These are phyloP conservation scores for Coemansia interrupta DNA, from an alignment of 192 early-diverging fungal species.

Conservation along the genomic window DNA sequence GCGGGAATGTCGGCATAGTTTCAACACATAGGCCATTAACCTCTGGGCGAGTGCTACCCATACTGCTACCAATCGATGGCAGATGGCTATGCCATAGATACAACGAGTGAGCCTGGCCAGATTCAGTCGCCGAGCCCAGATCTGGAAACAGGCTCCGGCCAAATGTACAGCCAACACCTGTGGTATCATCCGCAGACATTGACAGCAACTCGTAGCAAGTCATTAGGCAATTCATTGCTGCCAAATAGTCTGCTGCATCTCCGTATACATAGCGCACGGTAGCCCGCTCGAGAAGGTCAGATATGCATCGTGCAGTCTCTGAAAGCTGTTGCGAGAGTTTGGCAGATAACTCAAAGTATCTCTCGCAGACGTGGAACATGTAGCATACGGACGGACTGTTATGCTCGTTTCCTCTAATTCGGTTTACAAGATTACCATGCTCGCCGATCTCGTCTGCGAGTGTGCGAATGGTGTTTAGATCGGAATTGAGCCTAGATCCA, in stretches of 20 bases:
- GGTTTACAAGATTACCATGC: background rate
- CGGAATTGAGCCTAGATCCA: conserved; percentile 4
- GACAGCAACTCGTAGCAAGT: background rate
- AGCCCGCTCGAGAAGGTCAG: too few species aligned
- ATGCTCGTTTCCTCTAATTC: conserved; percentile 1
- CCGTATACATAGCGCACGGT: too few species aligned
- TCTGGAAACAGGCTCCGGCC: conserved; percentile 7
- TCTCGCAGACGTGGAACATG: conserved; percentile 18
- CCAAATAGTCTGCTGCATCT: background rate
- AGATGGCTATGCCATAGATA: conserved; percentile 37
- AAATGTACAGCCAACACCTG: background rate
- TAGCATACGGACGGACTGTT: background rate
- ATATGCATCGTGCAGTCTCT: too few species aligned
- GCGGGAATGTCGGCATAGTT: background rate
- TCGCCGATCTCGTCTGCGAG: conserved; percentile 10
- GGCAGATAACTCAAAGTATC: conserved; percentile 26
- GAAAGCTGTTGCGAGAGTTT: background rate
- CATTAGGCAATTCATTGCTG: background rate
- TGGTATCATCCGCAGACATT: too few species aligned
- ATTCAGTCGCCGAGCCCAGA: background rate
- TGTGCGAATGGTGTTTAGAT: background rate
- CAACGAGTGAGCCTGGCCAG: background rate
- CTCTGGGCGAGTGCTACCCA: background rate
- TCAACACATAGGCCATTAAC: conserved; percentile 1
- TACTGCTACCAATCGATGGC: conserved; percentile 9